These are phyloP conservation scores for Pestalotiopsis sp. DNA, from an alignment of 2,329 filamentous ascomycete genomes.

Conservation along the genomic window DNA sequence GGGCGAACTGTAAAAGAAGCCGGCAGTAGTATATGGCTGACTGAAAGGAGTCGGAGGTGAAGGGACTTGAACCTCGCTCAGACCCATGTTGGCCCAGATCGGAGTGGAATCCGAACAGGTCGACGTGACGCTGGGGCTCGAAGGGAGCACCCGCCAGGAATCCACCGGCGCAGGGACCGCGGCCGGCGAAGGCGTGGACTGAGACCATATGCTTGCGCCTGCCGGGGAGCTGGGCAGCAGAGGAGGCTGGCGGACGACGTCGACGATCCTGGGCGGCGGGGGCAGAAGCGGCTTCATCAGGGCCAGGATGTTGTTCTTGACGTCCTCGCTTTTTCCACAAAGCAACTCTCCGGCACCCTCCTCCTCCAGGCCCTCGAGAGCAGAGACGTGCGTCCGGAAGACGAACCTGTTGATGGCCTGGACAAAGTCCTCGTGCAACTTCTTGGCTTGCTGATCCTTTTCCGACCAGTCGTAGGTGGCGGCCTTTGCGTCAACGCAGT, in stretches of 20 bases:
- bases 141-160: constrained; percentile 87
- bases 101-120: constrained; percentile 69
- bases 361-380: constrained; percentile 93
- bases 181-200: constrained; percentile 62
- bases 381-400: constrained; percentile 83
- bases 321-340: constrained; percentile 87
- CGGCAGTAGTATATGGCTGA: constrained; percentile 72
- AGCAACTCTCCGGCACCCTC: constrained; percentile 93
- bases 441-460: constrained; percentile 95
- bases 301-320: constrained; percentile 81
- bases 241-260: constrained; percentile 83
- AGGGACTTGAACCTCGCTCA: constrained; percentile 72
- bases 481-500: constrained; percentile 86
- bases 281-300: constrained; percentile 87
- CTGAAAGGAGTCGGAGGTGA: constrained; percentile 81
- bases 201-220: constrained; percentile 78
- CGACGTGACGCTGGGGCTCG: constrained; percentile 78
- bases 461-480: constrained; percentile 94
- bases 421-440: constrained; percentile 93
- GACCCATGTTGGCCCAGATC: constrained; percentile 77
- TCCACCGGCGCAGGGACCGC: constrained; percentile 73
- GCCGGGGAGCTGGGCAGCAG: constrained; percentile 81
- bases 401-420: constrained; percentile 98
- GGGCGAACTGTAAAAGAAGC: constrained; percentile 78
- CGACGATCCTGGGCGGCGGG: constrained; percentile 82